Evolutionary conservation across 768 basidiomycete genomes (phyloP).

Genomic region (Candolleomyces eurysporus): DNA sequence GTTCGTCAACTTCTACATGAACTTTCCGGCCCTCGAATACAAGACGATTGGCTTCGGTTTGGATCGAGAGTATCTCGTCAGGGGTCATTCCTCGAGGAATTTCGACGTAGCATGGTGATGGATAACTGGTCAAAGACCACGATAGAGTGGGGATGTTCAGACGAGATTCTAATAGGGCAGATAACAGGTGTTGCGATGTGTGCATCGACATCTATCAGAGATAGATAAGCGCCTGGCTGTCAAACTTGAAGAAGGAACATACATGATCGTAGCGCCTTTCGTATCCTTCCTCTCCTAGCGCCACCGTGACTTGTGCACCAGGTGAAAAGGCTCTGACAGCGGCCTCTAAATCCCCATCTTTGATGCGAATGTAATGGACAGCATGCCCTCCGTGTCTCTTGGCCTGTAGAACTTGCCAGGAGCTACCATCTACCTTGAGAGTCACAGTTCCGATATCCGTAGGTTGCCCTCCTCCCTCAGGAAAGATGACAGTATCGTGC

Average conservation of each 20-base stretch:
- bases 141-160: slow-evolving; percentile 70
- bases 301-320: slow-evolving; percentile 50
- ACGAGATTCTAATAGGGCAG: slow-evolving; percentile 69
- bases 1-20: slow-evolving; percentile 72
- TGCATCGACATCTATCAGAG: slow-evolving; percentile 72
- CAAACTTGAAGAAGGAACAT: slow-evolving; percentile 20
- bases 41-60: slow-evolving; percentile 60
- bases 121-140: slow-evolving; percentile 74
- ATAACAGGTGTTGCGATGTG: slow-evolving; percentile 81
- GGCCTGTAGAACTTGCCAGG: slow-evolving; percentile 62
- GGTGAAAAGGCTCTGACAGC: slow-evolving; percentile 48
- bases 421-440: slow-evolving; percentile 39
- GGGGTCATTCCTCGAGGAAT: slow-evolving; percentile 63
- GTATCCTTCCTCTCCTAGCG: slow-evolving; percentile 58
- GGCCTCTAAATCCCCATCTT: slow-evolving; percentile 34
- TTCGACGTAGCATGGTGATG: slow-evolving; percentile 75
- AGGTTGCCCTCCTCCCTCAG: slow-evolving; percentile 81
- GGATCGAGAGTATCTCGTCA: slow-evolving; percentile 61
- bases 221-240: neutral
- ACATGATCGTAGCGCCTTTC: slow-evolving; percentile 74
- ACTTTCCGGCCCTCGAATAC: slow-evolving; percentile 70
- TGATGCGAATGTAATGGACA: slow-evolving; percentile 64
- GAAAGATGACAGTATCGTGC: slow-evolving; percentile 78
- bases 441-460: slow-evolving; percentile 65
- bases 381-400: slow-evolving; percentile 72